These are phyloP conservation scores for Clavispora vitiphila DNA, from an alignment of 805 yeast species.

Conservation along the genomic window DNA sequence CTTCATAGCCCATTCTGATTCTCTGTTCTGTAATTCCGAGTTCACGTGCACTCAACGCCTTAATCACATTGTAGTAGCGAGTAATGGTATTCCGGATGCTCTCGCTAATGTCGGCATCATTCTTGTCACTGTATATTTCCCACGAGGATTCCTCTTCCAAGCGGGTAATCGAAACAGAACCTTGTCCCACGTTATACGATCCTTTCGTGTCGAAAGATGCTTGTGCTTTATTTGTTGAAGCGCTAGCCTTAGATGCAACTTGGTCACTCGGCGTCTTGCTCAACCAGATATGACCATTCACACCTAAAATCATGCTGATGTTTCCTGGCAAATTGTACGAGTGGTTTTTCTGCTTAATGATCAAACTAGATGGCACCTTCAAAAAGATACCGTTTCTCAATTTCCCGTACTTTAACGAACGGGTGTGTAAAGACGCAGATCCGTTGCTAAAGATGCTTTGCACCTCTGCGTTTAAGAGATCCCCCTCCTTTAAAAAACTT, in stretches of 20 bases:
- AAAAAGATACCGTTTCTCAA: slow-evolving; percentile 84
- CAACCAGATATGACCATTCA: slow-evolving; percentile 92
- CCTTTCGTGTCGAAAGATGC: slow-evolving; percentile 35
- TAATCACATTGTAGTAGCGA: slow-evolving; percentile 78
- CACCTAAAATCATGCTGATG: slow-evolving; percentile 85
- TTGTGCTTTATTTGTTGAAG: slow-evolving; percentile 29
- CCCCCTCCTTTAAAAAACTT: slow-evolving; percentile 90
- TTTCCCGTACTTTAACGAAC: slow-evolving; percentile 94
- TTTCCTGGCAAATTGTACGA: slow-evolving; percentile 90
- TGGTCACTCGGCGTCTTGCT: slow-evolving; percentile 41
- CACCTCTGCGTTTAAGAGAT: slow-evolving; percentile 90
- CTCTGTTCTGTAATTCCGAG: slow-evolving; percentile 83
- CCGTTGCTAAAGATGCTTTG: slow-evolving; percentile 89
- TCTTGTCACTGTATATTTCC: slow-evolving; percentile 91
- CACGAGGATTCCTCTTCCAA: slow-evolving; percentile 89
- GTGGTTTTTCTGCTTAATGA: slow-evolving; percentile 83
- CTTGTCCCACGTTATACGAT: slow-evolving; percentile 51
- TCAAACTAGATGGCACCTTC: slow-evolving; percentile 74
- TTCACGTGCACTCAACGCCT: slow-evolving; percentile 77
- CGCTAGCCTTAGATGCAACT: slow-evolving; percentile 15
- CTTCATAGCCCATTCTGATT: slow-evolving; percentile 78
- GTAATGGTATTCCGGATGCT: slow-evolving; percentile 68
- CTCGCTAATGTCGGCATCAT: slow-evolving; percentile 61
- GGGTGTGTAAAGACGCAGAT: slow-evolving; percentile 87
- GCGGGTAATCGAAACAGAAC: slow-evolving; percentile 69